Conservation (phyloP, 2,329 filamentous ascomycete species). For the Stagonosporopsis chrysanthemi region DNA sequence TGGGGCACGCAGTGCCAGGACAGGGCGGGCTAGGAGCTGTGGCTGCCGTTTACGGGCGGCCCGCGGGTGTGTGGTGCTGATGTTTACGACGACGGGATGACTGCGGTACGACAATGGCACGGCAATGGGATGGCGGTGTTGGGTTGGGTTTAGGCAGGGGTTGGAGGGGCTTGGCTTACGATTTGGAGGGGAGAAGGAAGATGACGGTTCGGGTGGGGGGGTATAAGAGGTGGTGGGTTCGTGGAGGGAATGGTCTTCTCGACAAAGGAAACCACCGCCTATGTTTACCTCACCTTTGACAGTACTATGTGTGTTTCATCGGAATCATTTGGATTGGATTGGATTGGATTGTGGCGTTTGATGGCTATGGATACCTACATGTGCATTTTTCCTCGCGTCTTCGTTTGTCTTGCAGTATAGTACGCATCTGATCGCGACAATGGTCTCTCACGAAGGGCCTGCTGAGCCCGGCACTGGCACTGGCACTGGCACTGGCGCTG, state of each 20-base stretch:
- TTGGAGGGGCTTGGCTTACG: background rate
- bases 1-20: background rate
- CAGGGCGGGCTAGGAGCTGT: background rate
- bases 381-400: background rate
- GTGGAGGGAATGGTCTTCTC: no score
- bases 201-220: background rate
- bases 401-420: no score
- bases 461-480: background rate
- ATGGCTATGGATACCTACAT: background rate
- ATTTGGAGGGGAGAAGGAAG: background rate
- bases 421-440: background rate
- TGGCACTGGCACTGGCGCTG: background rate
- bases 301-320: no score
- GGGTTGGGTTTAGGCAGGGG: background rate
- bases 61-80: background rate
- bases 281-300: no score
- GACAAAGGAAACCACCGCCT: no score
- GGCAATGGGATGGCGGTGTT: background rate
- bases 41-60: background rate
- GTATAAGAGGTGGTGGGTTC: no score
- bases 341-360: background rate
- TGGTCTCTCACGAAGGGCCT: background rate
- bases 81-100: background rate
- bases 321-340: no score
- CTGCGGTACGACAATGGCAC: background rate